A percentile compares a stretch with the other conserved stretches of the same genome.
Evolutionary conservation across 306 rosid genomes (phyloP).

Genomic region (Trifolium dubium): DNA sequence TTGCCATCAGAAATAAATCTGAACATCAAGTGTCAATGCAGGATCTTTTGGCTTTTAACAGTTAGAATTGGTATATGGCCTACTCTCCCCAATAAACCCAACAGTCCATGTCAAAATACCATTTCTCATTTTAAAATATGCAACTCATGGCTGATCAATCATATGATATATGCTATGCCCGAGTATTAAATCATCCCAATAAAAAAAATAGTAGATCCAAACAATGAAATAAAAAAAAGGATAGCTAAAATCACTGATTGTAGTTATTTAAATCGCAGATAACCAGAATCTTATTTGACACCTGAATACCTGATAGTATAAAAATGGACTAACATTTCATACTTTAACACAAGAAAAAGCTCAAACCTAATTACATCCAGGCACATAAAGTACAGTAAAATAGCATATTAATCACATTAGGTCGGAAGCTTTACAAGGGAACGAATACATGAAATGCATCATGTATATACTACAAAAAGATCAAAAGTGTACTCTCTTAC

Average conservation of each 20-base stretch:
- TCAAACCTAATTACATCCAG: slow-evolving; percentile 32
- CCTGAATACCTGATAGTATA: not conserved
- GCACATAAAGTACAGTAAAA: slow-evolving; percentile 5
- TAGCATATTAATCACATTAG: slow-evolving; percentile 27
- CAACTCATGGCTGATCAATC: slow-evolving; percentile 2
- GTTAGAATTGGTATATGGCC: too few species aligned
- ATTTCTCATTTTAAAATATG: not conserved
- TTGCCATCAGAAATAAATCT: too few species aligned
- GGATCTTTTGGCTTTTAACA: too few species aligned
- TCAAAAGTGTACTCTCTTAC: slow-evolving; percentile 32
- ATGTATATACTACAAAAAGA: not conserved
- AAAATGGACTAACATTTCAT: slow-evolving; percentile 30
- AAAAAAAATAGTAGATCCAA: not conserved
- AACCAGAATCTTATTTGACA: slow-evolving; percentile 21
- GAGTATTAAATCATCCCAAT: slow-evolving; percentile 9
- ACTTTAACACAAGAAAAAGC: slow-evolving; percentile 3
- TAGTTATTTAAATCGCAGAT: not conserved
- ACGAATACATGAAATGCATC: slow-evolving; percentile 7
- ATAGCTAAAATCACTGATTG: not conserved
- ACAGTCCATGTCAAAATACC: too few species aligned
- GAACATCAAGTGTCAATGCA: too few species aligned
- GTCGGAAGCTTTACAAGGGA: slow-evolving; percentile 36
- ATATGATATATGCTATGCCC: not conserved
- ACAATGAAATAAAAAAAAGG: not conserved
- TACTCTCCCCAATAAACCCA: too few species aligned